These are phyloP conservation scores for Botryosphaeria dothidea DNA, from an alignment of 2,329 filamentous ascomycete genomes.

Conservation along the genomic window DNA sequence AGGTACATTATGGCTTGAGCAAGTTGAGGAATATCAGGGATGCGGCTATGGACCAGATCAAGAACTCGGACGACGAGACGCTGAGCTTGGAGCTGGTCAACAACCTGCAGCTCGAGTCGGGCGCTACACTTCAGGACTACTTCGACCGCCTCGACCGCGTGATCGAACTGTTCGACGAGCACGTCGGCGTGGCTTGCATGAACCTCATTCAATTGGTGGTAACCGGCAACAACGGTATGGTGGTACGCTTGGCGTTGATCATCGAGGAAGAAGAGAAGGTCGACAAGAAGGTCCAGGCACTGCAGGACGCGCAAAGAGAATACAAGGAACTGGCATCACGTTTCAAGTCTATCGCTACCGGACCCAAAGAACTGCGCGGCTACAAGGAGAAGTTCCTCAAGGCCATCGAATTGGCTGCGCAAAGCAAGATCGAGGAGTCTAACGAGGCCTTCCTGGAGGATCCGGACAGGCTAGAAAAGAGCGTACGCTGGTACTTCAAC, in stretches of 20 bases:
- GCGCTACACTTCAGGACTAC: constrained; percentile 80
- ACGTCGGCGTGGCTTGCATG: constrained; percentile 83
- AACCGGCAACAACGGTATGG: constrained; percentile 81
- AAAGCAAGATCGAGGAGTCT: constrained; percentile 71
- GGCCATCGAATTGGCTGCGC: constrained; percentile 72
- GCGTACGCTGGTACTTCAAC: constrained; percentile 95
- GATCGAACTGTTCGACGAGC: constrained; percentile 93
- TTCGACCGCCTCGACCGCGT: constrained; percentile 84
- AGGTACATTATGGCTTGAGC: constrained; percentile 89
- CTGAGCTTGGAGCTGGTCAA: constrained; percentile 89
- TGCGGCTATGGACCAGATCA: constrained; percentile 95
- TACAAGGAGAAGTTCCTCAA: constrained; percentile 96
- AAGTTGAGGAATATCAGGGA: constrained; percentile 91
- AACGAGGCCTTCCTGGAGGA: constrained; percentile 79
- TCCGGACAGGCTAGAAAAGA: constrained; percentile 80
- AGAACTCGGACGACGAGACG: constrained; percentile 71
- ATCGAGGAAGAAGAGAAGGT: constrained; percentile 97
- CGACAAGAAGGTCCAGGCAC: constrained; percentile 83
- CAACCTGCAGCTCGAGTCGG: constrained; percentile 61
- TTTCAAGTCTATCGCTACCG: constrained; percentile 93
- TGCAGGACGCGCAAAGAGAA: constrained; percentile 93
- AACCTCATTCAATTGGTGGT: constrained; percentile 88
- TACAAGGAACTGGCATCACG: constrained; percentile 91
- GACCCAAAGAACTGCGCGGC: constrained; percentile 85
- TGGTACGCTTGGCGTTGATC: constrained; percentile 87